These are phyloP conservation scores for Neoascochyta sp. DNA, from an alignment of 2,329 filamentous ascomycete genomes.

Conservation along the genomic window DNA sequence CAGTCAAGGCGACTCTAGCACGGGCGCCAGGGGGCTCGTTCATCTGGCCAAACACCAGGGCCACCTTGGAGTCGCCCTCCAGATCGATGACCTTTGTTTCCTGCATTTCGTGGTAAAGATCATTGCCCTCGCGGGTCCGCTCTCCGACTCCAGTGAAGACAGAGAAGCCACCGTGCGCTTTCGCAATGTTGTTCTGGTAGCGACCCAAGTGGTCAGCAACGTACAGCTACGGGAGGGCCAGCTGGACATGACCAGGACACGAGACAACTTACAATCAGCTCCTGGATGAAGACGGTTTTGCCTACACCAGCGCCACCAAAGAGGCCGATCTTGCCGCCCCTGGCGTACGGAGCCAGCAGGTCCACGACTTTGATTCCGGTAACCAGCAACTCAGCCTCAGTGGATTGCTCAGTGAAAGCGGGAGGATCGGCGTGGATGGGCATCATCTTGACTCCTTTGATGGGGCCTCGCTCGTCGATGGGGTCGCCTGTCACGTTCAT, in stretches of 20 bases:
- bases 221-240: constrained; percentile 29
- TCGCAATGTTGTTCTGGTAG: constrained; percentile 99
- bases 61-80: constrained; percentile 98
- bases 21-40: constrained; percentile 99
- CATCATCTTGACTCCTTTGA: constrained; percentile 83
- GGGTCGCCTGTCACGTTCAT: constrained; percentile 99
- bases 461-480: constrained; percentile 98
- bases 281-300: constrained; percentile 99
- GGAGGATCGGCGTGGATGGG: constrained; percentile 96
- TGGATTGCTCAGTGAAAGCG: constrained; percentile 91
- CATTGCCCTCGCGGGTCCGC: constrained; percentile 99
- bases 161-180: constrained; percentile 99
- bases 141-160: constrained; percentile 99
- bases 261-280: constrained; percentile 71
- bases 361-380: constrained; percentile 99
- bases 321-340: constrained; percentile 99
- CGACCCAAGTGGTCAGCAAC: too few relatives aligned
- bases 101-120: constrained; percentile 99
- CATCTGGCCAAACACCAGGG: constrained; percentile 99
- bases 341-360: constrained; percentile 95
- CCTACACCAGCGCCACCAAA: constrained; percentile 99
- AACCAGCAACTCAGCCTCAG: constrained; percentile 89
- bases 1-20: constrained; percentile 98
- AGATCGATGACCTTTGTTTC: constrained; percentile 99
- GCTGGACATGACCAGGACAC: neutral